phyloP scores from a whole-genome alignment of 257 asterid species.

The Haberlea rhodopensis region DNA sequence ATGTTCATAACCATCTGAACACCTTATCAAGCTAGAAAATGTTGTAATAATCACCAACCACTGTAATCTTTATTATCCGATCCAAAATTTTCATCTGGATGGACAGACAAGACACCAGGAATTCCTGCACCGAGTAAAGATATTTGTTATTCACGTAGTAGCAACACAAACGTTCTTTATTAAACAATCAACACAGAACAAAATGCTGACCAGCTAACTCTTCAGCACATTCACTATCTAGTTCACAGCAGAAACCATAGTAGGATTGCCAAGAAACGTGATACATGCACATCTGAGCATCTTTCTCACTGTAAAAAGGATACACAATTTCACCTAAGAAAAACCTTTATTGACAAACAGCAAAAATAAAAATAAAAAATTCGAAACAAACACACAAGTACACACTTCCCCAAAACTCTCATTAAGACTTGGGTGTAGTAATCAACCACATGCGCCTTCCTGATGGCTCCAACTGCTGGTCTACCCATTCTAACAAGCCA shows the following conservation, averaged over 20 bases:
- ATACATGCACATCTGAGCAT: slow-evolving; percentile 94
- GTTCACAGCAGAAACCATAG: slow-evolving; percentile 86
- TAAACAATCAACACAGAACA: slow-evolving; percentile 1
- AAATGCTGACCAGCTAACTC: slow-evolving; percentile 68
- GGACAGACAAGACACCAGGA: slow-evolving; percentile 72
- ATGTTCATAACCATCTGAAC: slow-evolving; percentile 1
- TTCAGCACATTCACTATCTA: slow-evolving; percentile 70
- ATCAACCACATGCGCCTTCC: slow-evolving; percentile 70
- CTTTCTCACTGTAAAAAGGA: slow-evolving; percentile 57
- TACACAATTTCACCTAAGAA: slow-evolving; percentile 23
- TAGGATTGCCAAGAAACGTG: slow-evolving; percentile 68
- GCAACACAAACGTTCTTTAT: slow-evolving; percentile 9
- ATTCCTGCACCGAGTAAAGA: slow-evolving; percentile 45
- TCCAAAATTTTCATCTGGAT: slow-evolving; percentile 57
- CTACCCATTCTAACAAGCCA: slow-evolving; percentile 74
- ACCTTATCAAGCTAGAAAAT: neutral
- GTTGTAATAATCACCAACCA: slow-evolving; percentile 45
- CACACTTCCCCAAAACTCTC: slow-evolving; percentile 83
- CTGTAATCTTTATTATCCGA: slow-evolving; percentile 67
- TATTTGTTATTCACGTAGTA: neutral
- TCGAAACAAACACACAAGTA: slow-evolving; percentile 14
- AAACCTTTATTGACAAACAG: neutral
- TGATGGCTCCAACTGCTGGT: slow-evolving; percentile 60
- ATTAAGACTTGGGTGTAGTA: slow-evolving; percentile 68
- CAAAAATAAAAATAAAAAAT: neutral